Conservation (phyloP, 352 stramenopile species). For the Globisporangium barbulae region DNA sequence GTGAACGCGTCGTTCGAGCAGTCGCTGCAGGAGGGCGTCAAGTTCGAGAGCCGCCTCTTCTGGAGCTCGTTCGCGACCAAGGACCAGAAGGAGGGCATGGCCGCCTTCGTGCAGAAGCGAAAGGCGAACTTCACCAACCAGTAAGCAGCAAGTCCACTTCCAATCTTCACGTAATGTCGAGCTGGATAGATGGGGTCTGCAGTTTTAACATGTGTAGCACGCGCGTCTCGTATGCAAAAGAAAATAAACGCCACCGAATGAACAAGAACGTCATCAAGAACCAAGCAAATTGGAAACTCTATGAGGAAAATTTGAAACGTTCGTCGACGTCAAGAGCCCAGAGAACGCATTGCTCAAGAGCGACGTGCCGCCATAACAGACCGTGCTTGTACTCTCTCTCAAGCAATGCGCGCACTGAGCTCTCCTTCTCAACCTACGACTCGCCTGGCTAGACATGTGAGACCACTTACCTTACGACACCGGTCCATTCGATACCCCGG, state of each 20-base stretch:
- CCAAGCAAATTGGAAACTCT: slow-evolving; percentile 1
- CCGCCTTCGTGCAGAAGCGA: slow-evolving; percentile 97
- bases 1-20: slow-evolving; percentile 93
- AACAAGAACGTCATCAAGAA: background rate
- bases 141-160: slow-evolving; percentile 38
- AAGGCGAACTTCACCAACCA: slow-evolving; percentile 94
- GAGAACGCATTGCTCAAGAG: background rate
- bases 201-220: background rate
- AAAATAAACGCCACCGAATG: background rate
- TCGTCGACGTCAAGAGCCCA: background rate
- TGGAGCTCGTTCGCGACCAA: slow-evolving; percentile 97
- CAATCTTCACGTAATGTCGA: no score
- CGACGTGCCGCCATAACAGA: background rate
- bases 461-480: slow-evolving; percentile 4
- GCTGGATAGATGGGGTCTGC: background rate
- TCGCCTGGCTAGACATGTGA: slow-evolving; percentile 3
- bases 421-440: background rate
- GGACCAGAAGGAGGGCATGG: slow-evolving; percentile 95
- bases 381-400: background rate
- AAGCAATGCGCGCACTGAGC: background rate
- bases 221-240: background rate
- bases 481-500: background rate
- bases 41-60: slow-evolving; percentile 97
- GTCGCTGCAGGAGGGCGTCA: slow-evolving; percentile 92
- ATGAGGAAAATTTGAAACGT: background rate